Evolutionary conservation across 768 basidiomycete genomes (phyloP).

Genomic region (Lactarius pseudohatsudake): DNA sequence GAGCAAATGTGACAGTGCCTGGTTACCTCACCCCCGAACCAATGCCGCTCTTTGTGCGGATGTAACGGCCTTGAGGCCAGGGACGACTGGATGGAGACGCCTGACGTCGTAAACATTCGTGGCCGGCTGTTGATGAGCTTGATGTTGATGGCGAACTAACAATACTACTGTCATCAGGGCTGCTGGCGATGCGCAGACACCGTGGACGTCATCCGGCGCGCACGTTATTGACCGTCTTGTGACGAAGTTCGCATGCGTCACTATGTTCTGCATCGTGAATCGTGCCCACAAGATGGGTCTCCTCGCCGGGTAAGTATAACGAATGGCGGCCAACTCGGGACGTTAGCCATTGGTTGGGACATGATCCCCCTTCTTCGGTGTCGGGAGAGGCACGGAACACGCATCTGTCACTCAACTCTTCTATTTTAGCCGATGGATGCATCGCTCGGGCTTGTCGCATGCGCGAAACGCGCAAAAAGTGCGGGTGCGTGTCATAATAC

Average conservation of each 20-base stretch:
- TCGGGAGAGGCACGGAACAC: background rate
- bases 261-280: background rate
- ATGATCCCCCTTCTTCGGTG: background rate
- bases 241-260: background rate
- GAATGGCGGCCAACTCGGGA: background rate
- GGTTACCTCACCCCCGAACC: background rate
- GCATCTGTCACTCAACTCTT: background rate
- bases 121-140: background rate
- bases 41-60: constrained; percentile 15
- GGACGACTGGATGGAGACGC: background rate
- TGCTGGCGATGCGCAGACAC: background rate
- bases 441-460: background rate
- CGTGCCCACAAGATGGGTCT: background rate
- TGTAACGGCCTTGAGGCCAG: background rate
- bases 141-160: background rate
- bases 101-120: constrained; percentile 5
- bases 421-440: background rate
- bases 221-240: background rate
- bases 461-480: background rate
- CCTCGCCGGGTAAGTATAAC: background rate
- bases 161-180: background rate
- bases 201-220: constrained; percentile 10
- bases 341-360: background rate
- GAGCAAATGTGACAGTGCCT: background rate
- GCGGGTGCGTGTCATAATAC: background rate